These are phyloP conservation scores for Fusarium sp. DNA, from an alignment of 2,329 filamentous ascomycete species.

Conservation along the genomic window DNA sequence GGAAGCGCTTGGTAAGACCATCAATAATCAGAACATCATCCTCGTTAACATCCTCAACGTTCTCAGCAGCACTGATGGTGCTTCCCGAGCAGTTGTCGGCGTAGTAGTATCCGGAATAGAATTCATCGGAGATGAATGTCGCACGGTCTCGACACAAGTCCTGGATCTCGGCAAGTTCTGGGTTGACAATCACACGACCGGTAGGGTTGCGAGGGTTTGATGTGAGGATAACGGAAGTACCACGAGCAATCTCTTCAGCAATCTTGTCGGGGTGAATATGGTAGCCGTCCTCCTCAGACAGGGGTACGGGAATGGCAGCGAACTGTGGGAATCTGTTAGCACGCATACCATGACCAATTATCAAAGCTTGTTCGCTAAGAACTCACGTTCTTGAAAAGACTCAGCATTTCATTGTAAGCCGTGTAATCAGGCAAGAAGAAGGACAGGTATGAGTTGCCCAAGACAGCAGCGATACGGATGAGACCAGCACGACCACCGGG, in stretches of 20 bases:
- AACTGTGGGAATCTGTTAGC: slow-evolving; percentile 65
- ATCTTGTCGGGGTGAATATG: slow-evolving; percentile 95
- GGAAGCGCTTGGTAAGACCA: slow-evolving; percentile 95
- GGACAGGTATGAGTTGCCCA: slow-evolving; percentile 90
- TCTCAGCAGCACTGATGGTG: slow-evolving; percentile 73
- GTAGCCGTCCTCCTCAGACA: slow-evolving; percentile 87
- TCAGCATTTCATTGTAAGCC: slow-evolving; percentile 97
- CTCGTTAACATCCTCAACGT: slow-evolving; percentile 88
- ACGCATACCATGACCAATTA: neutral
- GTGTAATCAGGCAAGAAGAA: slow-evolving; percentile 98
- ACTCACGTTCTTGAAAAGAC: slow-evolving; percentile 82
- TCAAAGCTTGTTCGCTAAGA: neutral
- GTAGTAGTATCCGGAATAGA: slow-evolving; percentile 97
- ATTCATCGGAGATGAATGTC: slow-evolving; percentile 95
- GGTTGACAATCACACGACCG: slow-evolving; percentile 85
- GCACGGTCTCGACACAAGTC: slow-evolving; percentile 91
- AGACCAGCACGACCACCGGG: slow-evolving; percentile 91
- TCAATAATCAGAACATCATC: slow-evolving; percentile 96
- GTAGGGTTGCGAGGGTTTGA: slow-evolving; percentile 97
- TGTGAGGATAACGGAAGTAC: slow-evolving; percentile 88
- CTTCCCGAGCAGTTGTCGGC: slow-evolving; percentile 91
- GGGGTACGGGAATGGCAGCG: slow-evolving; percentile 85
- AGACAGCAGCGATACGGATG: slow-evolving; percentile 92
- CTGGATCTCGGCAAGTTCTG: slow-evolving; percentile 89
- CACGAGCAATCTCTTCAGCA: slow-evolving; percentile 87